Base-by-base conservation (phyloP, 1,139 yeast genomes). In the Diutina siamensis region DNA sequence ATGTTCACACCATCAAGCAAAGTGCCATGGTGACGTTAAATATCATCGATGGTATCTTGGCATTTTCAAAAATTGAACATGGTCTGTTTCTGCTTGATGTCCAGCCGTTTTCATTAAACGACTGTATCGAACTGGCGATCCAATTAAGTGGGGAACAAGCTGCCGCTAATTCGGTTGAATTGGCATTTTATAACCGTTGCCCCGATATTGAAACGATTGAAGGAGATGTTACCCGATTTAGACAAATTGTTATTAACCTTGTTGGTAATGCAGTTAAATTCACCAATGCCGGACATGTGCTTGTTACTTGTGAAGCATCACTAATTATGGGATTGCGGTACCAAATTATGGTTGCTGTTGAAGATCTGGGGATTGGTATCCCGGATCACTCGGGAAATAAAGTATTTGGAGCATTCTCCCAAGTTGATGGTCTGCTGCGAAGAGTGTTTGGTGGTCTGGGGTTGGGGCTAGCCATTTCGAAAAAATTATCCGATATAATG, bases 341-440 rank as follows among this genome's bases (percentile, higher is more conserved):
- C 48, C 76, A 73, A 49, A 61, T 74, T 48, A 54, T 57, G 3
- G 57, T 76, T 7, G 56, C 64, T 2, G 77, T 76, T 13, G 61
- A 65, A 42, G 83, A 78, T 52, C 74, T 82, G 0, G 83, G 83
- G n/a, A 76, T 77, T 49, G 83, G 83, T 4, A 77, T 78, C 44
- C 78, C 80, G 2, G 63, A 64, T 45, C 68, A 65, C 44, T 67
- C 76, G 2, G 63, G 65, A 34, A 60, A 62, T 40, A 75, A 72
- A 57, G 72, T 77, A 1, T 78, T 78, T 57, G 73, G 78, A 4
- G 79, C 79, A 1, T 78, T 78, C 53, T 72, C 77, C 35, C 83
- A 77, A 57, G 80, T 75, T 18, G 83, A 78, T 55, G 80, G 80
- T 0, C 74, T 80, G 2, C 68, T 80, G 1, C 64, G 76, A 50